Evolutionary conservation across 2,329 filamentous ascomycete species (phyloP).

Genomic region (Diaporthe citriasiana): DNA sequence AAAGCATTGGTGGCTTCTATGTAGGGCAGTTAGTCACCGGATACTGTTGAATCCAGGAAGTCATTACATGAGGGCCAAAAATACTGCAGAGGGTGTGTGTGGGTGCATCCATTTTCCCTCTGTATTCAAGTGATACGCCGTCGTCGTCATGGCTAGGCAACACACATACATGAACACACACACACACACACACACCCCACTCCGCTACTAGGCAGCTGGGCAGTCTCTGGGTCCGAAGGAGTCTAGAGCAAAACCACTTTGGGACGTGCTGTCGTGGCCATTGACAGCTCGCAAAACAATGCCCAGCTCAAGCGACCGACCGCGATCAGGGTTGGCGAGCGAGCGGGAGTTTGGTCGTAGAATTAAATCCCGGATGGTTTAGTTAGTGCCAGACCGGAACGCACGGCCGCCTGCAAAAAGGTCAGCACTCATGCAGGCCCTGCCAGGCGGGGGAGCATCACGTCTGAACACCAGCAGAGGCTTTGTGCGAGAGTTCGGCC

Average conservation of each 20-base stretch:
- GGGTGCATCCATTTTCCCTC: no score
- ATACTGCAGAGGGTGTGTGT: no score
- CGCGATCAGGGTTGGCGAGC: slow-evolving; percentile 12
- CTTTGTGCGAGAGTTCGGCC: slow-evolving; percentile 35
- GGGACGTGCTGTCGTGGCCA: slow-evolving; percentile 13
- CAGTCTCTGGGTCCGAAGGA: slow-evolving; percentile 6
- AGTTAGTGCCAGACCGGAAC: slow-evolving; percentile 29
- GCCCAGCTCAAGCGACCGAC: slow-evolving; percentile 21
- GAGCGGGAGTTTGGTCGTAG: slow-evolving; percentile 31
- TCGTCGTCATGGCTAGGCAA: slow-evolving; percentile 17
- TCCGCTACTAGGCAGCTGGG: slow-evolving; percentile 5
- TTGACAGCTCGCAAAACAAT: slow-evolving; percentile 31
- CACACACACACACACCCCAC: neutral
- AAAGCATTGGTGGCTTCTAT: neutral
- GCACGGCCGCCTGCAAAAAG: slow-evolving; percentile 25
- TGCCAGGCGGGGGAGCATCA: slow-evolving; percentile 10
- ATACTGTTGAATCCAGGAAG: no score
- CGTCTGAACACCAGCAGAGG: neutral
- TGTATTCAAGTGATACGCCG: no score
- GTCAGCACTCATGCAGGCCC: slow-evolving; percentile 20
- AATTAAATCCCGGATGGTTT: slow-evolving; percentile 21
- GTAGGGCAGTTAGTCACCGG: slow-evolving; percentile 8
- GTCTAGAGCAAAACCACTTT: slow-evolving; percentile 4
- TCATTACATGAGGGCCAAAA: no score
- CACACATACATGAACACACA: neutral